Conservation (phyloP, 108 stramenopile genomes). For the Nitzschia inconspicua region DNA sequence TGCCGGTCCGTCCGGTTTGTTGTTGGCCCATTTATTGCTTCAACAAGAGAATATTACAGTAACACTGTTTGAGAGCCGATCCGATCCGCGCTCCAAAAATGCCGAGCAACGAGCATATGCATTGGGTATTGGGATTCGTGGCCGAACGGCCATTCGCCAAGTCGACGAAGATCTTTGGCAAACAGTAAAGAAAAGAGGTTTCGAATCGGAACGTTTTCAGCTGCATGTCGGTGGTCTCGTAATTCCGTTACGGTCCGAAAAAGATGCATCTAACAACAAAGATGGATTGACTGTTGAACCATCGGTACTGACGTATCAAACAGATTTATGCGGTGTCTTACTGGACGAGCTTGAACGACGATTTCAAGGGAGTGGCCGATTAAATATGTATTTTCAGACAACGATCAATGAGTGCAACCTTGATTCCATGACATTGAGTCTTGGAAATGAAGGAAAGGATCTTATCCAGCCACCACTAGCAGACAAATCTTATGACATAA, state of each 20-base stretch:
- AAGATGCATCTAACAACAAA: background rate
- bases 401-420: slow-evolving; percentile 6
- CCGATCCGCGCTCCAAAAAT: slow-evolving; percentile 42
- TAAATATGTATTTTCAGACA: slow-evolving; percentile 6
- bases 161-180: slow-evolving; percentile 57
- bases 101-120: slow-evolving; percentile 56
- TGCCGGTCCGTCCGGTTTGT: slow-evolving; percentile 65
- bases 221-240: slow-evolving; percentile 41
- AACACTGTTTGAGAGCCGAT: slow-evolving; percentile 54
- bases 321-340: slow-evolving; percentile 62
- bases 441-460: background rate
- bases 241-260: slow-evolving; percentile 45
- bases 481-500: slow-evolving; percentile 52
- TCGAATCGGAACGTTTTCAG: slow-evolving; percentile 63
- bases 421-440: background rate
- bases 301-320: slow-evolving; percentile 70
- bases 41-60: slow-evolving; percentile 26
- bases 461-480: background rate
- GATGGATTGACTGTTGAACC: slow-evolving; percentile 36
- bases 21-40: slow-evolving; percentile 57
- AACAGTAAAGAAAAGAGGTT: slow-evolving; percentile 46
- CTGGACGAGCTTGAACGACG: slow-evolving; percentile 57
- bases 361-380: background rate
- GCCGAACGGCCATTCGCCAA: slow-evolving; percentile 51
- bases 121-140: slow-evolving; percentile 63